These are phyloP conservation scores for Trifolium pratense DNA, from an alignment of 306 rosid species.

Conservation along the genomic window DNA sequence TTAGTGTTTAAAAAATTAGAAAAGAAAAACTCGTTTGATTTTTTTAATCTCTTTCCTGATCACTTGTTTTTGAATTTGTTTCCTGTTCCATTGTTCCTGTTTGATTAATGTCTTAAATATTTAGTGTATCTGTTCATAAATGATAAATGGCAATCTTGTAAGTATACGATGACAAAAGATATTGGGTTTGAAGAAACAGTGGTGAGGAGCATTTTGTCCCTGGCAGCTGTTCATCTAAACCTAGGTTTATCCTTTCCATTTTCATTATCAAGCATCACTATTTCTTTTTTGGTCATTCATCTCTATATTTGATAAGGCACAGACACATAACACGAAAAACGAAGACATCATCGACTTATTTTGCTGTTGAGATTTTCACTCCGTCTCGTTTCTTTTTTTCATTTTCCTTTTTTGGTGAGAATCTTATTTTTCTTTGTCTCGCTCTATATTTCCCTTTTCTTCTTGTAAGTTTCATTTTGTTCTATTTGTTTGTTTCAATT, in stretches of 20 bases:
- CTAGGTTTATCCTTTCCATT: background rate
- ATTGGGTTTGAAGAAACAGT: background rate
- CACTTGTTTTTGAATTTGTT: background rate
- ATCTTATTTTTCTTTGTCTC: constrained; percentile 2
- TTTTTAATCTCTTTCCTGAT: background rate
- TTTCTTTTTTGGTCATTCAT: background rate
- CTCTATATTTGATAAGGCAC: background rate
- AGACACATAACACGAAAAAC: background rate
- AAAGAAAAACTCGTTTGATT: background rate
- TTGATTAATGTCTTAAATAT: background rate
- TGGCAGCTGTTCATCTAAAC: background rate
- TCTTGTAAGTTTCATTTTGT: constrained; percentile 40
- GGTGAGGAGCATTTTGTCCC: background rate
- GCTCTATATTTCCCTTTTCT: background rate
- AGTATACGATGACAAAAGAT: background rate
- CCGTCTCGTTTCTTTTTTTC: background rate
- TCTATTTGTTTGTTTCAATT: background rate
- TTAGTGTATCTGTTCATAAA: background rate
- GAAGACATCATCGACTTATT: background rate
- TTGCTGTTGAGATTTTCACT: background rate
- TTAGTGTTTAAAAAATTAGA: background rate
- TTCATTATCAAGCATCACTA: constrained; percentile 4
- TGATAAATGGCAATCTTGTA: background rate
- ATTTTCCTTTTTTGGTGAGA: background rate
- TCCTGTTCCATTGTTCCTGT: background rate